phyloP scores from a whole-genome alignment of 345 rosid genomes.

The Sisymbrium irio region DNA sequence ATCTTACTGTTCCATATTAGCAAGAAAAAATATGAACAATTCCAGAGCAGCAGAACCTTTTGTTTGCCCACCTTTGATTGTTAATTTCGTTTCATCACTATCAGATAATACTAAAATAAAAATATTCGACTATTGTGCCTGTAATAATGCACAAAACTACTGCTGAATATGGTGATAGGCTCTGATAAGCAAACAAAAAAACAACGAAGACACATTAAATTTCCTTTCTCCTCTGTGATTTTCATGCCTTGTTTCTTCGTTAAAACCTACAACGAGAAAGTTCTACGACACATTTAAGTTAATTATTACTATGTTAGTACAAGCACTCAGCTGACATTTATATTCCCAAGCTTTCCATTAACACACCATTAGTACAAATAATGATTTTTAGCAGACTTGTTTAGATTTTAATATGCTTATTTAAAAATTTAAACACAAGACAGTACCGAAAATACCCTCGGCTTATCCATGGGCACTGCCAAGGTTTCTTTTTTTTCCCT shows the following conservation, averaged over 20 bases:
- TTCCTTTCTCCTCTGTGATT: background rate
- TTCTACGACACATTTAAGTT: background rate
- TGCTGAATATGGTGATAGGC: background rate
- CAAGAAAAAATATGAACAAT: conserved; percentile 12
- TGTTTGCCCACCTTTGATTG: conserved; percentile 26
- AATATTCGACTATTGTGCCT: background rate
- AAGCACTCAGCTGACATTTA: conserved; percentile 23
- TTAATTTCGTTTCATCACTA: conserved; percentile 13
- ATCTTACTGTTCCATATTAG: background rate
- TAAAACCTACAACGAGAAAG: background rate
- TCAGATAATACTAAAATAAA: background rate
- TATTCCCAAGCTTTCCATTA: conserved; percentile 5
- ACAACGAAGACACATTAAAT: background rate
- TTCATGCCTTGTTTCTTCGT: background rate
- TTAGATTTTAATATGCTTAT: background rate
- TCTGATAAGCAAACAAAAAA: background rate
- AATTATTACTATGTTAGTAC: background rate
- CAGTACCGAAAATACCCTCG: conserved; percentile 48
- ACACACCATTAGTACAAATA: conserved; percentile 15
- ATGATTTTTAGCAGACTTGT: conserved; percentile 13
- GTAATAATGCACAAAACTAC: conserved; percentile 14
- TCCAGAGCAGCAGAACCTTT: conserved; percentile 28
- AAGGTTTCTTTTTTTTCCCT: background rate
- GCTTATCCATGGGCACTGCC: conserved; percentile 32
- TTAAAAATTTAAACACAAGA: background rate